These are phyloP conservation scores for Parachaetomium inaequale DNA, from an alignment of 495 filamentous ascomycete genomes.

Conservation along the genomic window DNA sequence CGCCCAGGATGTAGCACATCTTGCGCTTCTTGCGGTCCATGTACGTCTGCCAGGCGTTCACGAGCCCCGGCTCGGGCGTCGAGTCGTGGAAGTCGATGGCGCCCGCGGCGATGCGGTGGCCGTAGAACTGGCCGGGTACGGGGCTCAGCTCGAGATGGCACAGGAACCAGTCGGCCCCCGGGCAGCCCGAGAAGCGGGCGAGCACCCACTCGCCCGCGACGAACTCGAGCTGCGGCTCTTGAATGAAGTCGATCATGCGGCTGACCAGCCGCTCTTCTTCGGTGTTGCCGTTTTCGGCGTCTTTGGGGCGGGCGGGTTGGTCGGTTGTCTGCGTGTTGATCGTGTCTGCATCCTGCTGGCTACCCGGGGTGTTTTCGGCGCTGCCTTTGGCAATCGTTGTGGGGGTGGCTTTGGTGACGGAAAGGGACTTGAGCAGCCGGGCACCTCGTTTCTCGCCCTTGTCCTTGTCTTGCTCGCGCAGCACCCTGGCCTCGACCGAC, in stretches of 20 bases:
- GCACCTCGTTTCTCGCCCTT: conserved; percentile 17
- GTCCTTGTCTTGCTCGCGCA: conserved; percentile 20
- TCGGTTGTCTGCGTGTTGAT: background rate
- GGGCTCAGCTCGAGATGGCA: conserved; percentile 44
- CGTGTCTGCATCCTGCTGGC: background rate
- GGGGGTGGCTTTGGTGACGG: background rate
- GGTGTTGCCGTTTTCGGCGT: conserved; percentile 9
- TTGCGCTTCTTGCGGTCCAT: conserved; percentile 41
- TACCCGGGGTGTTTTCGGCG: background rate
- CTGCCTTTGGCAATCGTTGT: background rate
- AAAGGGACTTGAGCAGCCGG: conserved; percentile 8
- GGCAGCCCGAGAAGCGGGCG: conserved; percentile 41
- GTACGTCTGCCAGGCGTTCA: conserved; percentile 39
- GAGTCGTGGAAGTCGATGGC: conserved; percentile 39
- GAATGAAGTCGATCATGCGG: conserved; percentile 43
- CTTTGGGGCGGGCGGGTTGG: background rate
- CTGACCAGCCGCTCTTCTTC: conserved; percentile 35
- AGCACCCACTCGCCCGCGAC: conserved; percentile 50
- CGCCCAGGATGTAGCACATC: conserved; percentile 35
- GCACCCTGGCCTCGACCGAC: conserved; percentile 29
- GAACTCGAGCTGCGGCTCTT: conserved; percentile 35
- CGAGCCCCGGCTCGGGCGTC: conserved; percentile 36
- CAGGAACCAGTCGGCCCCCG: conserved; percentile 47
- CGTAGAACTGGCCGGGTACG: conserved; percentile 35
- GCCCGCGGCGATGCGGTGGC: conserved; percentile 38